These are phyloP conservation scores for Flaveria trinervia DNA, from an alignment of 129 eudicot genomes.

Conservation along the genomic window DNA sequence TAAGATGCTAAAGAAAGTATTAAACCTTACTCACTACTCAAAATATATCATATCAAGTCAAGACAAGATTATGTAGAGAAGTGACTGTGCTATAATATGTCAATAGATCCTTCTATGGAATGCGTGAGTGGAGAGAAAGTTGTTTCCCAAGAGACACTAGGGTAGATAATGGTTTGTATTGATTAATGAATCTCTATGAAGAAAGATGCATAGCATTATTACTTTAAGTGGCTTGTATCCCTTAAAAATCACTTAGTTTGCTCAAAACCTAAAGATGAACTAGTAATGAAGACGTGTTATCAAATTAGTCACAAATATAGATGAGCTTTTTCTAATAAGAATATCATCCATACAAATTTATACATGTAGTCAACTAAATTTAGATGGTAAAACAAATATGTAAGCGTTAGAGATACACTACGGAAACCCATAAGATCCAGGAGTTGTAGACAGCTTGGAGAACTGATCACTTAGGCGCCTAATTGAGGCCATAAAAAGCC, in stretches of 20 bases:
- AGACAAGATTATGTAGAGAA: not conserved
- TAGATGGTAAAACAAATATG: too few relatives aligned
- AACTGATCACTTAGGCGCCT: not conserved
- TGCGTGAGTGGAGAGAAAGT: not conserved
- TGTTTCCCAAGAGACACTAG: not conserved
- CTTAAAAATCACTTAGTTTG: too few relatives aligned
- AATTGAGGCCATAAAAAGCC: not conserved
- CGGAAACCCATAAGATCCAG: not conserved
- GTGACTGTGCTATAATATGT: not conserved
- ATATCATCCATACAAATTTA: not conserved
- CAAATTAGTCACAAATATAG: not conserved
- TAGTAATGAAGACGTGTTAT: too few relatives aligned
- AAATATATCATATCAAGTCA: not conserved
- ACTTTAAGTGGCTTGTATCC: not conserved
- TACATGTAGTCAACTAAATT: not conserved
- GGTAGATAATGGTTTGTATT: not conserved
- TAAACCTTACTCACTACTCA: not conserved
- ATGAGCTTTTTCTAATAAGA: not conserved
- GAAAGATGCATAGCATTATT: not conserved
- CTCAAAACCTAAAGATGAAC: not conserved
- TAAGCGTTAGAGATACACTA: not conserved
- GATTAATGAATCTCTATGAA: too few relatives aligned
- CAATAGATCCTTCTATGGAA: not conserved
- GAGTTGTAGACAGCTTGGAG: not conserved
- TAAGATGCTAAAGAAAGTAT: too few relatives aligned